phyloP scores from a whole-genome alignment of 1,284 basidiomycete species.

The Agroathelia rolfsii region DNA sequence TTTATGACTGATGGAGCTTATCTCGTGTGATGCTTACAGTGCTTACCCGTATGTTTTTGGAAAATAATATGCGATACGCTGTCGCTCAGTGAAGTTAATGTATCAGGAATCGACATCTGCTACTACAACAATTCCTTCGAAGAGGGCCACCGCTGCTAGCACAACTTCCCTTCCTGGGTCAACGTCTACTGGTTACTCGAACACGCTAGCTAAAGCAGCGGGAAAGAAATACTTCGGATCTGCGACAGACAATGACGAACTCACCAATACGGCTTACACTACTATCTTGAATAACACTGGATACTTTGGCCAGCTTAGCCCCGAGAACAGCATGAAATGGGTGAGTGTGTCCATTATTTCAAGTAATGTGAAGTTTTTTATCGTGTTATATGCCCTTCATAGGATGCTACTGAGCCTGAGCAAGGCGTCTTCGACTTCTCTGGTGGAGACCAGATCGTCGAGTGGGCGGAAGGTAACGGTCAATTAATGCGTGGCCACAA shows the following conservation, averaged over 20 bases:
- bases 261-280: conserved; percentile 35
- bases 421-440: conserved; percentile 19
- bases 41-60: too few relatives aligned
- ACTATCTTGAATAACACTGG: conserved; percentile 28
- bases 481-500: conserved; percentile 26
- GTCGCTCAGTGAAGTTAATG: too few relatives aligned
- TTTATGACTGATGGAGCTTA: too few relatives aligned
- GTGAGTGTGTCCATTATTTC: conserved; percentile 16
- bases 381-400: not conserved
- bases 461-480: conserved; percentile 16
- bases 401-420: conserved; percentile 14
- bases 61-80: too few relatives aligned
- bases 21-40: too few relatives aligned
- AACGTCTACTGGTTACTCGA: conserved; percentile 7
- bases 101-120: too few relatives aligned
- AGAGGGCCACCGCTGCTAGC: conserved; percentile 6
- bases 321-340: conserved; percentile 51
- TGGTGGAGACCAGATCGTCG: conserved; percentile 17
- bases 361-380: conserved; percentile 5
- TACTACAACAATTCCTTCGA: too few relatives aligned
- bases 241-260: conserved; percentile 49
- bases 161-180: conserved; percentile 4
- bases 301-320: conserved; percentile 41
- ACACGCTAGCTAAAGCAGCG: conserved; percentile 13
- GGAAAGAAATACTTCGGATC: conserved; percentile 41